Conservation (phyloP, 768 basidiomycete species). For the Suillus spraguei region DNA sequence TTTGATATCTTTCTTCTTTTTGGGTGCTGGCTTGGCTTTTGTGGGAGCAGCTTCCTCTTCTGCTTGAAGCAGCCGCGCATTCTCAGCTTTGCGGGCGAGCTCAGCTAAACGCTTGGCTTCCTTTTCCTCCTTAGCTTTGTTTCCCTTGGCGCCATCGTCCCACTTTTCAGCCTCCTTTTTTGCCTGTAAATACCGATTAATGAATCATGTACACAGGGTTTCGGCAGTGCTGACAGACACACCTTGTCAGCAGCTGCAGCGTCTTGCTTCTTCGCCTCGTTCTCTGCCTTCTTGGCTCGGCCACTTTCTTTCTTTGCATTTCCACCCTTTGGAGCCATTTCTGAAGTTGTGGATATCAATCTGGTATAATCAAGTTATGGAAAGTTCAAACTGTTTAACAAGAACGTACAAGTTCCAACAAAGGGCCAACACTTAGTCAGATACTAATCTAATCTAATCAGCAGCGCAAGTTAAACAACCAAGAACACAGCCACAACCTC, state of each 20-base stretch:
- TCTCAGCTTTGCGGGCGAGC: conserved; percentile 84
- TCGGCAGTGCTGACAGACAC: conserved; percentile 15
- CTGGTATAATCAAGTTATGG: not conserved
- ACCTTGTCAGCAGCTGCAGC: conserved; percentile 64
- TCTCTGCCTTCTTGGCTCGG: conserved; percentile 89
- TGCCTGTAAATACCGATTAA: conserved; percentile 50
- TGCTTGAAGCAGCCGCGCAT: conserved; percentile 72
- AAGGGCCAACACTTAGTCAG: conserved; percentile 14
- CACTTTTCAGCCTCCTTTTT: conserved; percentile 69
- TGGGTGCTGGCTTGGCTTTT: conserved; percentile 66
- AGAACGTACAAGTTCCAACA: not conserved
- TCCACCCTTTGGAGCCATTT: conserved; percentile 84
- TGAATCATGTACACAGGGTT: conserved; percentile 4
- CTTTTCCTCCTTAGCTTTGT: conserved; percentile 71
- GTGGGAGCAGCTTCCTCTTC: conserved; percentile 76
- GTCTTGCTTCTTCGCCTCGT: conserved; percentile 79
- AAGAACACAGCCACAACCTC: conserved; percentile 28
- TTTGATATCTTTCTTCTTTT: conserved; percentile 62
- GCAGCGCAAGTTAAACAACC: not conserved
- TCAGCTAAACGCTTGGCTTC: conserved; percentile 83
- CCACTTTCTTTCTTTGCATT: conserved; percentile 94
- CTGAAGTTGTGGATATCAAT: not conserved
- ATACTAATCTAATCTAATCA: conserved; percentile 26
- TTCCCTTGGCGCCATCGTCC: conserved; percentile 65
- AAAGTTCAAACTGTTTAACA: conserved; percentile 1